Conservation (phyloP, 1,139 yeast species). For the Lizanozyma gosingica region DNA sequence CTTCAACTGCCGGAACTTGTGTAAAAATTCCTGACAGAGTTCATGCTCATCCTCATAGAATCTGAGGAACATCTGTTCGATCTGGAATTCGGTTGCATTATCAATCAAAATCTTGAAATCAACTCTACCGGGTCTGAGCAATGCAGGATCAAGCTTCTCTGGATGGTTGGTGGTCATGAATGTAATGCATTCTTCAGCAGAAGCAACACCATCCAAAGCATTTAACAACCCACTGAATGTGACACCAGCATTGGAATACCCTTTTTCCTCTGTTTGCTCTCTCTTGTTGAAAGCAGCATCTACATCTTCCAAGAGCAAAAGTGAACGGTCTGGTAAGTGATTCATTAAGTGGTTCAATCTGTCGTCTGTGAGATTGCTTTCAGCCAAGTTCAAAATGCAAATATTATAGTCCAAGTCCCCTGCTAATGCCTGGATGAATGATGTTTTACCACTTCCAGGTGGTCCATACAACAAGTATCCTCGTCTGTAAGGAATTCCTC, state of each 20-base stretch:
- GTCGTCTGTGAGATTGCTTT: conserved; percentile 87
- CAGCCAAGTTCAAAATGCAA: conserved; percentile 85
- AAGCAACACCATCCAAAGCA: conserved; percentile 97
- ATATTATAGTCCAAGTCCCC: conserved; percentile 95
- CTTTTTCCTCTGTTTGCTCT: conserved; percentile 67
- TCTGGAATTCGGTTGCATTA: conserved; percentile 79
- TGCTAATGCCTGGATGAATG: conserved; percentile 92
- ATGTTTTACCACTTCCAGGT: conserved; percentile 96
- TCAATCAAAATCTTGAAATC: conserved; percentile 78
- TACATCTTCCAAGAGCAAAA: conserved; percentile 79
- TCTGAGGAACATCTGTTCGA: conserved; percentile 73
- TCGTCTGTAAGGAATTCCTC: conserved; percentile 96
- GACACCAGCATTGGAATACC: conserved; percentile 66
- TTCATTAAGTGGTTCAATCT: conserved; percentile 91
- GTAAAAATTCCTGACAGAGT: conserved; percentile 56
- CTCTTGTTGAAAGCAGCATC: conserved; percentile 93
- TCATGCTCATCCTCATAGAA: conserved; percentile 65
- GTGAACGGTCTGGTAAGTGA: conserved; percentile 85
- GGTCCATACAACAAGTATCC: conserved; percentile 95
- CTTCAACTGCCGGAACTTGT: conserved; percentile 38
- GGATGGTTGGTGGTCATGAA: conserved; percentile 99
- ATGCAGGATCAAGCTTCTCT: conserved; percentile 78
- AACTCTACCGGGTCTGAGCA: conserved; percentile 88
- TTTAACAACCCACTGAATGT: conserved; percentile 91
- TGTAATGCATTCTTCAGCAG: conserved; percentile 92